These are phyloP conservation scores for Leucogyrophana mollusca DNA, from an alignment of 768 basidiomycete species.

Conservation along the genomic window DNA sequence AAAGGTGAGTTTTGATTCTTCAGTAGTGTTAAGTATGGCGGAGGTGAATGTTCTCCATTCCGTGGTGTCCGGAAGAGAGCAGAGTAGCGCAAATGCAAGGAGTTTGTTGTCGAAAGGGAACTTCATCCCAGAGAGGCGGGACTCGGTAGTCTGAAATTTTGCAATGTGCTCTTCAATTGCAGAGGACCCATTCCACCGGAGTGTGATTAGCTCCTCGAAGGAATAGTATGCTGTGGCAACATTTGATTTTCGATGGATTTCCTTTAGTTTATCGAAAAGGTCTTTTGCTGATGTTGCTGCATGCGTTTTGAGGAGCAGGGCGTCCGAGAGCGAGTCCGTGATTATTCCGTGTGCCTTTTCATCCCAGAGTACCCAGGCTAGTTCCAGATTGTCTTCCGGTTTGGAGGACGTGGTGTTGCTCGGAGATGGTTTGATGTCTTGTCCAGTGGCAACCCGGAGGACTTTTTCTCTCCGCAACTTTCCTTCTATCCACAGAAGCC, in stretches of 20 bases:
- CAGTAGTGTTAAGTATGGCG: neutral
- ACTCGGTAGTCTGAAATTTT: neutral
- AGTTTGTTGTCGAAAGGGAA: conserved; percentile 1
- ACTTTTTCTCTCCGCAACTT: neutral
- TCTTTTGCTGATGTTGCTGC: neutral
- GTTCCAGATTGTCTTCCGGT: neutral
- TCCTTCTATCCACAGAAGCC: neutral
- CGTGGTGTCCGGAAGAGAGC: neutral
- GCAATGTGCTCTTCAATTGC: neutral
- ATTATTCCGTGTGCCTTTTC: conserved; percentile 1
- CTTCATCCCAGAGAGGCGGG: conserved; percentile 4
- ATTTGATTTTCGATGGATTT: neutral
- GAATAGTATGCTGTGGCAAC: neutral
- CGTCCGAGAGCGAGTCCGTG: neutral
- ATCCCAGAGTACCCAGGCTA: neutral
- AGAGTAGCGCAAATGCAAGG: conserved; percentile 1
- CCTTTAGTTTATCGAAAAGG: neutral
- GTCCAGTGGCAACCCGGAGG: neutral
- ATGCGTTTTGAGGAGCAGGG: neutral
- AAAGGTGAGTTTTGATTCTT: neutral
- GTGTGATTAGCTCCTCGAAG: neutral
- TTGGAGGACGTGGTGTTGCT: neutral
- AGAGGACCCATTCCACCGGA: conserved; percentile 1
- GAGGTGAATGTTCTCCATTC: conserved; percentile 1
- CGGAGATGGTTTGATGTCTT: neutral